These are phyloP conservation scores for Lentinula raphanica DNA, from an alignment of 768 basidiomycete species.

Conservation along the genomic window DNA sequence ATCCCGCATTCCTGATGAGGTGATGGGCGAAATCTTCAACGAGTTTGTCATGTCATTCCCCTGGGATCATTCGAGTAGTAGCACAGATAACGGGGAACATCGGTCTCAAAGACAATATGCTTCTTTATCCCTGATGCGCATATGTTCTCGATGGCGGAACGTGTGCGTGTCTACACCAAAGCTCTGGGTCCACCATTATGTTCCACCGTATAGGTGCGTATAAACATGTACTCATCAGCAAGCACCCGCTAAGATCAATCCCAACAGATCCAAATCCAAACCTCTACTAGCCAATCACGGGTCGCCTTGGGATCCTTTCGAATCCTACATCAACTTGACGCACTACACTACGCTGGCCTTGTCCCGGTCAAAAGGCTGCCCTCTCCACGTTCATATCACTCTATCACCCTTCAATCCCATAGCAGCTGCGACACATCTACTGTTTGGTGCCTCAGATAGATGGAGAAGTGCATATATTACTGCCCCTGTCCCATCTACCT, in stretches of 20 bases:
- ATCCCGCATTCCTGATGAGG: neutral
- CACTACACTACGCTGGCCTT: neutral
- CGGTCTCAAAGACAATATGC: neutral
- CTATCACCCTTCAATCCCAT: neutral
- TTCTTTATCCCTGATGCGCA: neutral
- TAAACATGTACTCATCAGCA: too few relatives aligned
- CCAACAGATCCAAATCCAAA: neutral
- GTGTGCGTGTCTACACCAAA: neutral
- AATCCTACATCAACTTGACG: neutral
- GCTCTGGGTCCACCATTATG: neutral
- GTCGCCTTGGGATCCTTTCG: neutral
- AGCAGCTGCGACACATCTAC: neutral
- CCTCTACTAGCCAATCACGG: neutral
- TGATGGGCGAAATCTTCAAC: neutral
- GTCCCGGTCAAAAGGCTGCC: neutral
- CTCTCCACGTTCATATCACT: neutral
- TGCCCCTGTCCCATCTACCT: neutral
- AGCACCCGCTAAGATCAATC: too few relatives aligned
- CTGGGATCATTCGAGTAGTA: neutral
- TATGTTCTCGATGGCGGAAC: slow-evolving; percentile 1
- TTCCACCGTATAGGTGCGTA: neutral
- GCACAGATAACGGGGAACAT: neutral
- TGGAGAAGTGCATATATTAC: neutral
- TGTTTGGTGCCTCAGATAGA: neutral
- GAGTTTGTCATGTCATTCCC: neutral